Base-by-base conservation (phyloP, 2,329 filamentous ascomycete genomes). In the Cadophora sp. region DNA sequence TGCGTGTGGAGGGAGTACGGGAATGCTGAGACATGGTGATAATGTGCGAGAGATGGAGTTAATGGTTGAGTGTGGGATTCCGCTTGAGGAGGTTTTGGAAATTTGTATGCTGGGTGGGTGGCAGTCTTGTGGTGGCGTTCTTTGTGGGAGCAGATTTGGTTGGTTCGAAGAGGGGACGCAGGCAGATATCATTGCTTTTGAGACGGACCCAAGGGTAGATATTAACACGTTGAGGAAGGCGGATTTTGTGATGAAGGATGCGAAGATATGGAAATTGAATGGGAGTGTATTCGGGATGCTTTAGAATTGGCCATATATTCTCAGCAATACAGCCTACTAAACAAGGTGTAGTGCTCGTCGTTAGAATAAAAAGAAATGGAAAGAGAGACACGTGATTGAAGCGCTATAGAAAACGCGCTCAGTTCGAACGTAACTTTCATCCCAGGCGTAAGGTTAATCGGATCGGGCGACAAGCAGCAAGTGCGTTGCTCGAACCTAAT, bases 201-300 rank as follows among this genome's bases (percentile, higher is more conserved):
- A 81, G 1, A 76, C 79, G 0, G 82, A 86, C 71, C 80, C 83
- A 2, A 76, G 78, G 29, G 69, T 77, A 24, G 82, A 85, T 64
- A 43, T 74, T 1, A 70, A 73, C 24, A 81, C 81, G 1, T 68
- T 88, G 34, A 79, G 84, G 63, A 81, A 79, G 67, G 82, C 87
- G 0, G 78, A 75, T 63, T 87, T 87, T 73, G 85, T 87, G 22
- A 87, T 88, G 85, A 88, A 87, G 73, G 85, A 88, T 72, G 85
- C 80, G 0, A 79, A 73, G 60, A 77, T 87, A 9, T 87, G 83
- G 80, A 86, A 85, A 48, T 4, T 29, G 24, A 46, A 64, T 43
- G 62, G 62, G n/a, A n/a, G 7, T 14, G 62, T 51, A 11, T 26
- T 64, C 29, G 62, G 51, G 24, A 48, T 58, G 50, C 11, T 48